Conservation (phyloP, 108 stramenopile species). For the Craspedostauros australis region DNA sequence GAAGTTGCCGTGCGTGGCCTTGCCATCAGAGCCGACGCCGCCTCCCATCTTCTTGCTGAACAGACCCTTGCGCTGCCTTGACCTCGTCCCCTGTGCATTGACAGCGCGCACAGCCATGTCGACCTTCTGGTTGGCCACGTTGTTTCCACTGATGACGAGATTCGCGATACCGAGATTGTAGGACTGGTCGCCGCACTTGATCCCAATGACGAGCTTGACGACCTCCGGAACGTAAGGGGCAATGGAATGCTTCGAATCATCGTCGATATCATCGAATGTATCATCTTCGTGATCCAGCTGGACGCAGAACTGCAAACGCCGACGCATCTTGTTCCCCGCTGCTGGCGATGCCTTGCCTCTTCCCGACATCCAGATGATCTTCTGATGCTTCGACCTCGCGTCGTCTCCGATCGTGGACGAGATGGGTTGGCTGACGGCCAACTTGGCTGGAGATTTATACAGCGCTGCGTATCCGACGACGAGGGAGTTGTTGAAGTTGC, state of each 20-base stretch:
- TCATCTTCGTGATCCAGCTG: slow-evolving; percentile 11
- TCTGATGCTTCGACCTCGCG: background rate
- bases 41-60: slow-evolving; percentile 9
- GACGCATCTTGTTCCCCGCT: slow-evolving; percentile 2
- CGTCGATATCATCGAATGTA: slow-evolving; percentile 3
- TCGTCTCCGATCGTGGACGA: slow-evolving; percentile 2
- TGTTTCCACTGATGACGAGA: slow-evolving; percentile 19
- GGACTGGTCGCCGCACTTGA: slow-evolving; percentile 27
- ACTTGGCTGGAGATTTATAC: slow-evolving; percentile 12
- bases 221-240: slow-evolving; percentile 11
- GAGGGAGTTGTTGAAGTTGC: background rate
- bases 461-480: slow-evolving; percentile 21
- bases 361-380: slow-evolving; percentile 22
- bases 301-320: slow-evolving; percentile 16
- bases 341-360: slow-evolving; percentile 1
- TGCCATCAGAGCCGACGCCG: too few relatives aligned
- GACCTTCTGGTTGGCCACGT: slow-evolving; percentile 4
- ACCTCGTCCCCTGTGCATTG: slow-evolving; percentile 1
- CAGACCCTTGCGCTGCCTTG: slow-evolving; percentile 4
- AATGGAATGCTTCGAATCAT: slow-evolving; percentile 1
- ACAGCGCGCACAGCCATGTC: slow-evolving; percentile 13
- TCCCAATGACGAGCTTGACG: slow-evolving; percentile 27
- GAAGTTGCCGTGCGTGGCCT: slow-evolving; percentile 11
- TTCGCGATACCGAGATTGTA: slow-evolving; percentile 21
- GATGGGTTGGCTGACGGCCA: slow-evolving; percentile 22